phyloP scores from a whole-genome alignment of 2,329 filamentous ascomycete genomes.

The Colletotrichum orbiculare region DNA sequence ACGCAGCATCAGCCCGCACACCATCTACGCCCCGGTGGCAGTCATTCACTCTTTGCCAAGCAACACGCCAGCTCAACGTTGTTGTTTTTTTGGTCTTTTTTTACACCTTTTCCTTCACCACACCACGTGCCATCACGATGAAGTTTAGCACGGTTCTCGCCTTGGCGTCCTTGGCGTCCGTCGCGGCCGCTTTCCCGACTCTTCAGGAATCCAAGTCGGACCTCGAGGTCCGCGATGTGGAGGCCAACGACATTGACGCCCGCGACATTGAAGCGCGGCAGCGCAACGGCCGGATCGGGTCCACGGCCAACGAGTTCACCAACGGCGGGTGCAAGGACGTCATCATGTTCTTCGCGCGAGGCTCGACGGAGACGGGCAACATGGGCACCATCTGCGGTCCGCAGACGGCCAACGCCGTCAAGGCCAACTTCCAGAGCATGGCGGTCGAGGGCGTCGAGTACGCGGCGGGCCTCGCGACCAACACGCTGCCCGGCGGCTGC shows the following conservation, averaged over 20 bases:
- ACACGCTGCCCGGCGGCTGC: slow-evolving; percentile 46
- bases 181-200: slow-evolving; percentile 34
- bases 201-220: slow-evolving; percentile 20
- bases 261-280: slow-evolving; percentile 37
- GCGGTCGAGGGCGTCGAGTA: slow-evolving; percentile 48
- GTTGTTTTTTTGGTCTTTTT: neutral
- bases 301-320: slow-evolving; percentile 40
- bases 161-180: slow-evolving; percentile 34
- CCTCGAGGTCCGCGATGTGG: slow-evolving; percentile 19
- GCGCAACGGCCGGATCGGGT: slow-evolving; percentile 32
- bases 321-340: slow-evolving; percentile 40
- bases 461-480: slow-evolving; percentile 46
- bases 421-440: slow-evolving; percentile 38
- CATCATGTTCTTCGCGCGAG: slow-evolving; percentile 42
- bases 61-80: slow-evolving; percentile 17
- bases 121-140: slow-evolving; percentile 27
- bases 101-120: neutral
- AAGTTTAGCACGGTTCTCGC: slow-evolving; percentile 33
- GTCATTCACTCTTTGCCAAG: slow-evolving; percentile 17
- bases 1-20: slow-evolving; percentile 17
- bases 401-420: slow-evolving; percentile 38
- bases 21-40: slow-evolving; percentile 33
- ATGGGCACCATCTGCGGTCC: slow-evolving; percentile 39
- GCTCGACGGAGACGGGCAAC: slow-evolving; percentile 39
- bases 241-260: slow-evolving; percentile 34